phyloP scores from a whole-genome alignment of 78 protist species.

The Polysphondylium violaceum region DNA sequence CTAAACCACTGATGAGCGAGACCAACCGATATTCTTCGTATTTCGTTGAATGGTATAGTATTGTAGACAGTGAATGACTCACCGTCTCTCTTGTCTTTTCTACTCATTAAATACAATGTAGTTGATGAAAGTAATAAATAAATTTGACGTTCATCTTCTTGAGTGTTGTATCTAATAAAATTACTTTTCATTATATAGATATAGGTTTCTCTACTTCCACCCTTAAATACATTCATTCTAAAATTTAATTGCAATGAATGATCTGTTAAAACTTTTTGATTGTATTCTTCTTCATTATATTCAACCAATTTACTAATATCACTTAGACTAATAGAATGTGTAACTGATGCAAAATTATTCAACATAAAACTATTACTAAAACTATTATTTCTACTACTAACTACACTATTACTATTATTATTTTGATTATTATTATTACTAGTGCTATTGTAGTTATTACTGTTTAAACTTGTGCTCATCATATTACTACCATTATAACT shows the following conservation, averaged over 20 bases:
- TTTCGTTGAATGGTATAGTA: background rate
- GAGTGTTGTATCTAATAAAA: conserved; percentile 22
- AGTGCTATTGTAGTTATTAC: background rate
- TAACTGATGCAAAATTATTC: too few relatives aligned
- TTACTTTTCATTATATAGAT: conserved; percentile 48
- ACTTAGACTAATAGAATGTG: background rate
- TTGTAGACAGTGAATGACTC: background rate
- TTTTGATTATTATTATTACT: background rate
- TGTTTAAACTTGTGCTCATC: too few relatives aligned
- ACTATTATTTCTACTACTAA: background rate
- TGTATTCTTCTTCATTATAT: conserved; percentile 44
- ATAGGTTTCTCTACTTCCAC: conserved; percentile 43
- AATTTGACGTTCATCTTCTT: conserved; percentile 44
- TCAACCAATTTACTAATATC: background rate
- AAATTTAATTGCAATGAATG: conserved; percentile 37
- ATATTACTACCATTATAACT: background rate
- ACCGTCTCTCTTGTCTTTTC: conserved; percentile 5
- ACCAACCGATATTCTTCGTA: conserved; percentile 4
- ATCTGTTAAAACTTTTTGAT: conserved; percentile 2
- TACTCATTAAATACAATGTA: background rate
- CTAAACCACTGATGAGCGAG: conserved; percentile 36
- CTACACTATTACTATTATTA: too few relatives aligned
- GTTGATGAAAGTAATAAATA: conserved; percentile 35
- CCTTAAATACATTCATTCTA: conserved; percentile 38
- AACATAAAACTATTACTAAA: too few relatives aligned